phyloP scores from a whole-genome alignment of 1,139 yeast genomes.

The Taphrina sp. region DNA sequence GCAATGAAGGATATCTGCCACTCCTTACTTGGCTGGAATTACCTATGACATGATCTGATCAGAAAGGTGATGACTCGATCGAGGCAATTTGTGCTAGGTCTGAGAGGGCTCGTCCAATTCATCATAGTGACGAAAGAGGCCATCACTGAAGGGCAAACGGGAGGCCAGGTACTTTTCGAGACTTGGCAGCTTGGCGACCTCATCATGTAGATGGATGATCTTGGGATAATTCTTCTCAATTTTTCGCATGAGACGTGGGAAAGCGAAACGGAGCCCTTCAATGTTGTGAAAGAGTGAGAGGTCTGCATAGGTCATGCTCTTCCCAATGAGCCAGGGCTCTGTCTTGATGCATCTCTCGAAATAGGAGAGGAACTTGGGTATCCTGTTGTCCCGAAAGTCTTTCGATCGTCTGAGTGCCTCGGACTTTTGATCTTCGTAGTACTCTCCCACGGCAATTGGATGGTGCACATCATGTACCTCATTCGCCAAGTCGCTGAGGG shows the following conservation, averaged over 20 bases:
- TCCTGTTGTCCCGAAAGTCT: conserved; percentile 9
- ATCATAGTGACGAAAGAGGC: conserved; percentile 27
- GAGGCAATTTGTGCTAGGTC: no score
- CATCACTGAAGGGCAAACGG: conserved; percentile 18
- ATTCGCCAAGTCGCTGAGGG: conserved; percentile 19
- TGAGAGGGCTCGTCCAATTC: conserved; percentile 29
- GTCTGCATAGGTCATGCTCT: conserved; percentile 25
- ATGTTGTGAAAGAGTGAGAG: conserved; percentile 11
- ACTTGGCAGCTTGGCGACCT: conserved; percentile 1
- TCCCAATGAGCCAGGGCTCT: conserved; percentile 1
- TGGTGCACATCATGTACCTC: conserved; percentile 30
- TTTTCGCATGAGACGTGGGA: conserved; percentile 10
- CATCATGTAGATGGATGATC: neutral
- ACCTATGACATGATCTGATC: no score
- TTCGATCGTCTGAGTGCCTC: conserved; percentile 17
- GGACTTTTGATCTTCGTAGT: conserved; percentile 23
- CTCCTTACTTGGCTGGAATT: no score
- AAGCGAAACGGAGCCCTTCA: conserved; percentile 25
- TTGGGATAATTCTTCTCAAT: conserved; percentile 1
- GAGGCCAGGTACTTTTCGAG: conserved; percentile 8
- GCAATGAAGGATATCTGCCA: no score
- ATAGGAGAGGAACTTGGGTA: conserved; percentile 22
- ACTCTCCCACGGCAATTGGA: conserved; percentile 18
- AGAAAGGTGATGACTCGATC: no score
- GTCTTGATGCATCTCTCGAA: conserved; percentile 19